Percentiles rank a stretch among this genome's conserved stretches.
Conservation (phyloP, 768 basidiomycete species). For the Xanthoconium purpureum region DNA sequence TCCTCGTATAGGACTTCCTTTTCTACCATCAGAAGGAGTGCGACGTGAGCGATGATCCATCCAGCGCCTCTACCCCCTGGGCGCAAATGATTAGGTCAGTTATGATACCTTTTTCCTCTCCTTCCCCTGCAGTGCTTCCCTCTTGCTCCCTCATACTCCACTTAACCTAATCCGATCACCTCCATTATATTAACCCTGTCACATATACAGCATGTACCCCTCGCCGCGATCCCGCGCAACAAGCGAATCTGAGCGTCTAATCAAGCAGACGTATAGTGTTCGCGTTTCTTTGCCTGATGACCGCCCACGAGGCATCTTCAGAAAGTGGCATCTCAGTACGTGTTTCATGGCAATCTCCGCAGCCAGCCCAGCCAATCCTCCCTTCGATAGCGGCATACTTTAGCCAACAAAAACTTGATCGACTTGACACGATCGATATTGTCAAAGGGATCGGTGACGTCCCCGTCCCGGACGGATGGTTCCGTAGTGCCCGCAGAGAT, state of each 20-base stretch:
- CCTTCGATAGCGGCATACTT: constrained; percentile 70
- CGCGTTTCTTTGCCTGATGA: constrained; percentile 45
- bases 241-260: constrained; percentile 42
- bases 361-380: constrained; percentile 9
- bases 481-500: constrained; percentile 71
- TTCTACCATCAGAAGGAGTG: constrained; percentile 52
- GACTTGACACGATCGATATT: constrained; percentile 67
- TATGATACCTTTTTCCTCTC: constrained; percentile 9
- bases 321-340: constrained; percentile 55
- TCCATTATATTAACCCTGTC: constrained; percentile 15
- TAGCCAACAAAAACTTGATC: constrained; percentile 71
- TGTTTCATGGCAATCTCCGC: constrained; percentile 34
- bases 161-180: constrained; percentile 34
- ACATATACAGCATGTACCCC: constrained; percentile 34
- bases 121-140: constrained; percentile 12
- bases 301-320: constrained; percentile 39
- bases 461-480: constrained; percentile 71
- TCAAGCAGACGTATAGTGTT: constrained; percentile 56
- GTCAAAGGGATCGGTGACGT: constrained; percentile 65
- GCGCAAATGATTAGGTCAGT: constrained; percentile 68
- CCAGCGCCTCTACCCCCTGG: constrained; percentile 63
- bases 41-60: constrained; percentile 39
- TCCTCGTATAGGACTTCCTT: constrained; percentile 44
- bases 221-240: constrained; percentile 39
- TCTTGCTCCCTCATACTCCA: constrained; percentile 13